phyloP scores from a whole-genome alignment of 345 rosid genomes.

The Trapa incisa region DNA sequence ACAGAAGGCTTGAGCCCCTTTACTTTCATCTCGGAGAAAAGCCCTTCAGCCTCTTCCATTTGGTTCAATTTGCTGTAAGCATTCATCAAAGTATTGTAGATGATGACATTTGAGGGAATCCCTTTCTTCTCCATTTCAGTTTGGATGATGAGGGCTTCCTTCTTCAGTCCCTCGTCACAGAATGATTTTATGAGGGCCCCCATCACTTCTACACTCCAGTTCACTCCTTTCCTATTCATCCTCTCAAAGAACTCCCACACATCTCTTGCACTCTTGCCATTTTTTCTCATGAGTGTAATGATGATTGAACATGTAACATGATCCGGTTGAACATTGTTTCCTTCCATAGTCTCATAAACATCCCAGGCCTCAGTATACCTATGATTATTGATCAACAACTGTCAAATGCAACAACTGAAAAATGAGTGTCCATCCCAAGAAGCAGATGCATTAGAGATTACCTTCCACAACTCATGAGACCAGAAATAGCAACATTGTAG shows the following conservation, averaged over 20 bases:
- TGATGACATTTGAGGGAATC: constrained; percentile 37
- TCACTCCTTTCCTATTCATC: constrained; percentile 66
- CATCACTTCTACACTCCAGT: constrained; percentile 59
- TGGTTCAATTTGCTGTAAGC: constrained; percentile 60
- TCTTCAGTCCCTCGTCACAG: constrained; percentile 72
- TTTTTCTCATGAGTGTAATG: constrained; percentile 63
- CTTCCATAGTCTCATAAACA: constrained; percentile 57
- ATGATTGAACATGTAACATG: constrained; percentile 66
- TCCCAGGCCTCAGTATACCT: constrained; percentile 70
- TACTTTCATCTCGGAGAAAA: constrained; percentile 55
- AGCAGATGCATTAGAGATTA: constrained; percentile 4
- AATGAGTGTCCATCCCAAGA: background rate
- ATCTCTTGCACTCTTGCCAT: constrained; percentile 57
- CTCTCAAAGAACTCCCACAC: constrained; percentile 62
- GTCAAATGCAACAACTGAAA: background rate
- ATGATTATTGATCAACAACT: background rate
- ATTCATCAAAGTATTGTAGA: constrained; percentile 74
- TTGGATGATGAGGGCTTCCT: constrained; percentile 67
- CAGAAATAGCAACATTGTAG: constrained; percentile 70
- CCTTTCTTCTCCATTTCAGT: constrained; percentile 89
- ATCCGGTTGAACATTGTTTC: constrained; percentile 42
- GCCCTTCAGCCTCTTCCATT: constrained; percentile 79
- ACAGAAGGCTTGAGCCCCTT: constrained; percentile 52
- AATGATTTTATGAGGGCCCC: constrained; percentile 68
- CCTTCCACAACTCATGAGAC: constrained; percentile 53